Conservation (phyloP, 768 basidiomycete species). For the Lentinus tigrinus region DNA sequence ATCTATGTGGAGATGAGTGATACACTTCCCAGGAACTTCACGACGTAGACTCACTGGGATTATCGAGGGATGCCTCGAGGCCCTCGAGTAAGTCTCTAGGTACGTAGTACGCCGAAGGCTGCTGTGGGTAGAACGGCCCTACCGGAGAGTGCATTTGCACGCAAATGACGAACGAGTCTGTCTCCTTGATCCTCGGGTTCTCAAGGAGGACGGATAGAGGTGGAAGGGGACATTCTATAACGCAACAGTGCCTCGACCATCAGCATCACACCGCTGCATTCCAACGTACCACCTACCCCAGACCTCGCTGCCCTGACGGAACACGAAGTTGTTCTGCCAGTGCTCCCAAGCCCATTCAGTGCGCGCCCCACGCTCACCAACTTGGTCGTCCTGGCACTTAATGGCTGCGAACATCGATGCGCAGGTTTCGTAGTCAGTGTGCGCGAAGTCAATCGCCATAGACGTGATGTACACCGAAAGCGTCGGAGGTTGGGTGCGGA, state of each 20-base stretch:
- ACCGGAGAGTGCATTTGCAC: slow-evolving; percentile 68
- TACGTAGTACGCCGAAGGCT: slow-evolving; percentile 63
- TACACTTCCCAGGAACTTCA: background rate
- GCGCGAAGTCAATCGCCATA: slow-evolving; percentile 58
- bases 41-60: slow-evolving; percentile 48
- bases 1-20: slow-evolving; percentile 35
- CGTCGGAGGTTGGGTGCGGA: slow-evolving; percentile 34
- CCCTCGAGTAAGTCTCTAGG: slow-evolving; percentile 68
- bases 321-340: slow-evolving; percentile 71
- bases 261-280: background rate
- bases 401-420: slow-evolving; percentile 74
- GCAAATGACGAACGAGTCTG: slow-evolving; percentile 71
- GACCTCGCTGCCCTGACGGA: slow-evolving; percentile 68
- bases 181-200: slow-evolving; percentile 54
- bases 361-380: slow-evolving; percentile 61
- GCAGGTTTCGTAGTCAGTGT: slow-evolving; percentile 56
- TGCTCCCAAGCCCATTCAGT: slow-evolving; percentile 74
- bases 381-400: slow-evolving; percentile 59
- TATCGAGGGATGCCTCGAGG: slow-evolving; percentile 70
- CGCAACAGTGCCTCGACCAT: background rate
- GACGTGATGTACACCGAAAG: slow-evolving; percentile 69
- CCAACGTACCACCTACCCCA: slow-evolving; percentile 51
- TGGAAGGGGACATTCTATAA: slow-evolving; percentile 62
- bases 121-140: slow-evolving; percentile 57
- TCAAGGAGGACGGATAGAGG: slow-evolving; percentile 58